These are phyloP conservation scores for Stylosanthes scabra DNA, from an alignment of 331 rosid genomes.

Conservation along the genomic window DNA sequence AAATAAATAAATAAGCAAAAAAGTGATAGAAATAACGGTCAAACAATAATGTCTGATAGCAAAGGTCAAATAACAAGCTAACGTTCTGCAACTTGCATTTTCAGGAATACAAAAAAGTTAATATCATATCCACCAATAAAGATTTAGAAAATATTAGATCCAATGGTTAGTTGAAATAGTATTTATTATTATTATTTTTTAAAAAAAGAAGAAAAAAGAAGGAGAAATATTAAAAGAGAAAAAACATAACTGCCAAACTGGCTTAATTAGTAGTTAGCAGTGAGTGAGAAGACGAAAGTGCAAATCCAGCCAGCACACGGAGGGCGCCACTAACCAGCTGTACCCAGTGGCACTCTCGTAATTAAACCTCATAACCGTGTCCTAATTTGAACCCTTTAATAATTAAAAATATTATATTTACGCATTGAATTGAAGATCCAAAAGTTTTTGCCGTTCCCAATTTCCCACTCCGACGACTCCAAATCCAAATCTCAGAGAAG, in stretches of 20 bases:
- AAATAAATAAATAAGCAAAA: no score
- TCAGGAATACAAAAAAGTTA: no score
- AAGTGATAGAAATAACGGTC: not conserved
- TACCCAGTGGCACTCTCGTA: conserved; percentile 42
- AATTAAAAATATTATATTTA: conserved; percentile 26
- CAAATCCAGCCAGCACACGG: not conserved
- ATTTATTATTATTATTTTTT: no score
- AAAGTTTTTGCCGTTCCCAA: conserved; percentile 32
- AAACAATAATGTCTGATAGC: not conserved
- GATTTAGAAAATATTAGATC: no score
- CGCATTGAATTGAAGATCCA: conserved; percentile 45
- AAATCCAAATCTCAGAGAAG: conserved; percentile 34
- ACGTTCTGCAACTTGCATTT: conserved; percentile 32
- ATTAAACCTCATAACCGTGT: not conserved
- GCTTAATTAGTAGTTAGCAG: not conserved
- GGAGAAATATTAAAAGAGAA: not conserved
- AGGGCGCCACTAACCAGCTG: conserved; percentile 28
- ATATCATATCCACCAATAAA: no score
- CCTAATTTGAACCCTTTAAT: conserved; percentile 18
- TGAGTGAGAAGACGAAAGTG: not conserved
- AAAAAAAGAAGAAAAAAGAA: no score
- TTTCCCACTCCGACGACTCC: conserved; percentile 38
- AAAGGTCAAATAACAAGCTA: conserved; percentile 4
- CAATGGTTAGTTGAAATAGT: no score
- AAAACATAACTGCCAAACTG: conserved; percentile 5